These are phyloP conservation scores for Taphrina betulina DNA, from an alignment of 1,139 yeast genomes.

Conservation along the genomic window DNA sequence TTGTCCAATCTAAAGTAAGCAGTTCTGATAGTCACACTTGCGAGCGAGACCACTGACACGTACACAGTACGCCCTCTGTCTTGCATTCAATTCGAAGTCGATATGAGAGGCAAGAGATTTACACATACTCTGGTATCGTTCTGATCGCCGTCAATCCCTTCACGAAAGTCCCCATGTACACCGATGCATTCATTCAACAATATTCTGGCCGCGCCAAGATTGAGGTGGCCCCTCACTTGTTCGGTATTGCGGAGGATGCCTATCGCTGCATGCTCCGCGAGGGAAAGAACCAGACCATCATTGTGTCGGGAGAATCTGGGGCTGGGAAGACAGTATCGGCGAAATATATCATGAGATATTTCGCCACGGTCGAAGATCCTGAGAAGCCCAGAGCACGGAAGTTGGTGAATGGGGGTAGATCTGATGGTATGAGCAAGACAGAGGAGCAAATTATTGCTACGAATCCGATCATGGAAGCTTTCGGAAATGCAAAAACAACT, in stretches of 20 bases:
- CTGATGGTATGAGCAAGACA: constrained; percentile 63
- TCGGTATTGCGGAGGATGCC: constrained; percentile 99
- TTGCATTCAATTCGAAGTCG: constrained; percentile 83
- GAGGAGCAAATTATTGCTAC: constrained; percentile 96
- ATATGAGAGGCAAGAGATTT: constrained; percentile 82
- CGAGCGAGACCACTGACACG: no score
- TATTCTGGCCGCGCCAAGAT: constrained; percentile 92
- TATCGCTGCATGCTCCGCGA: constrained; percentile 88
- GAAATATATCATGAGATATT: constrained; percentile 94
- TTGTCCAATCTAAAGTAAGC: constrained; percentile 92
- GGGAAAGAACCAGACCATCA: constrained; percentile 84
- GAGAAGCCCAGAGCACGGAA: constrained; percentile 46
- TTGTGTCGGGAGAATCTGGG: constrained; percentile 97
- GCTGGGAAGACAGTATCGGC: constrained; percentile 99
- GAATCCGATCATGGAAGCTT: constrained; percentile 97
- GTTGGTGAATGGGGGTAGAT: constrained; percentile 42
- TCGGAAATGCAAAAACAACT: constrained; percentile 97
- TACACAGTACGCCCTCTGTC: constrained; percentile 90
- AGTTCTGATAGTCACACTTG: no score
- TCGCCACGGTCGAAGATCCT: constrained; percentile 86
- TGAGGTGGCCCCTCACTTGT: constrained; percentile 92
- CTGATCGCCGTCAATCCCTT: constrained; percentile 96
- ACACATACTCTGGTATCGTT: constrained; percentile 95
- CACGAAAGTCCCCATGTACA: constrained; percentile 81
- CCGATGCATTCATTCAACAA: constrained; percentile 88